Evolutionary conservation across 2,329 filamentous ascomycete genomes (phyloP).

Genomic region (Trichoderma arundinaceum): DNA sequence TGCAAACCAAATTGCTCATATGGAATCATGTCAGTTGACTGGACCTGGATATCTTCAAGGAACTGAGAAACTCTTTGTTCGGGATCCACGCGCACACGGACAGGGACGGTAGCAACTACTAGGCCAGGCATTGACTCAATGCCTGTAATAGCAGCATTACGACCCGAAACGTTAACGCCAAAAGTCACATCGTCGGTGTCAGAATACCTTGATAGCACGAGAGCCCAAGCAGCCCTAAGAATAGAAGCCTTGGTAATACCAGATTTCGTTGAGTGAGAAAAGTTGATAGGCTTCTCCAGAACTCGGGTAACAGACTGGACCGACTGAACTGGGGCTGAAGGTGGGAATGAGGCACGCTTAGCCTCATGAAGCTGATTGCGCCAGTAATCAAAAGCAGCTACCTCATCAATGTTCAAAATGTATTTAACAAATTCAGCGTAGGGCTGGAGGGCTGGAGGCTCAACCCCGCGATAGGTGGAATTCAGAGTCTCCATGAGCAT

Average conservation of each 20-base stretch:
- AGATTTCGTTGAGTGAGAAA: not conserved
- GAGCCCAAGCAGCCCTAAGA: slow-evolving; percentile 38
- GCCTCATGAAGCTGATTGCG: slow-evolving; percentile 10
- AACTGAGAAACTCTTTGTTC: slow-evolving; percentile 31
- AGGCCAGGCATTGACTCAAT: slow-evolving; percentile 40
- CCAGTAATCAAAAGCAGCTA: slow-evolving; percentile 12
- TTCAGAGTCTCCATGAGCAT: slow-evolving; percentile 3
- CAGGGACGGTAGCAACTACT: slow-evolving; percentile 41
- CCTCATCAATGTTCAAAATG: slow-evolving; percentile 8
- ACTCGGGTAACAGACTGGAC: not conserved
- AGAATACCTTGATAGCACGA: slow-evolving; percentile 36
- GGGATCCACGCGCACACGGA: slow-evolving; percentile 34
- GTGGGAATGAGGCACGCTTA: slow-evolving; percentile 25
- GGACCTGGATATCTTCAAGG: slow-evolving; percentile 30
- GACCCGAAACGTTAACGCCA: slow-evolving; percentile 40
- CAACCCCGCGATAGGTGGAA: slow-evolving; percentile 9
- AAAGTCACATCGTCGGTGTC: slow-evolving; percentile 37
- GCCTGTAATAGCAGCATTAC: slow-evolving; percentile 37
- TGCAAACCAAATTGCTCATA: slow-evolving; percentile 36
- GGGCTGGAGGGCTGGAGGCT: slow-evolving; percentile 14
- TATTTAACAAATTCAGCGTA: slow-evolving; percentile 33
- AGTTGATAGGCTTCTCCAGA: slow-evolving; percentile 21
- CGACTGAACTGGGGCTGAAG: not conserved
- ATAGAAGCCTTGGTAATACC: slow-evolving; percentile 34
- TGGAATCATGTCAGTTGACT: slow-evolving; percentile 19